A percentile compares a stretch with the other conserved stretches of the same genome.
These are phyloP conservation scores for Trypanosoma mega DNA, from an alignment of 208 protist species.

Conservation along the genomic window DNA sequence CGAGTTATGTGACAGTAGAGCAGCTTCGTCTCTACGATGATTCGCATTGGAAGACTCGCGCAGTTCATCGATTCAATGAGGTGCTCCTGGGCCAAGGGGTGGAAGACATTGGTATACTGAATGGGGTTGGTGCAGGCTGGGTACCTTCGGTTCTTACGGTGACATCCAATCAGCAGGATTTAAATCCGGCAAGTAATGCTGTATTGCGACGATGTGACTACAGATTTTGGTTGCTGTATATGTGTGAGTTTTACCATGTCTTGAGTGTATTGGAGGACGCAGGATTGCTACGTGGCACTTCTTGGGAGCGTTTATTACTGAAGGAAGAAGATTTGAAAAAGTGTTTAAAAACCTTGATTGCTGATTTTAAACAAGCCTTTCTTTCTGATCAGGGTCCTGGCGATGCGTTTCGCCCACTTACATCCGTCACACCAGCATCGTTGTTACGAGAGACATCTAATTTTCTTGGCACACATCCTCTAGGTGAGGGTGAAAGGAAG, in stretches of 20 bases:
- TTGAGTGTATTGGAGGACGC: slow-evolving; percentile 42
- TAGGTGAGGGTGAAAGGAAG: background rate
- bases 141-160: background rate
- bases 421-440: background rate
- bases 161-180: background rate
- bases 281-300: slow-evolving; percentile 23
- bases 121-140: background rate
- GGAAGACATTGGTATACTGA: slow-evolving; percentile 8
- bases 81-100: slow-evolving; percentile 1
- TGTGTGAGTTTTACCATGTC: slow-evolving; percentile 60
- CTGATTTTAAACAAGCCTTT: slow-evolving; percentile 10
- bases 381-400: slow-evolving; percentile 13
- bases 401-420: slow-evolving; percentile 6
- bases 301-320: slow-evolving; percentile 4
- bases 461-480: slow-evolving; percentile 1
- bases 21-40: slow-evolving; percentile 6
- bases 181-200: background rate
- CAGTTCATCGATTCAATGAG: slow-evolving; percentile 19
- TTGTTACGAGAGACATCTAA: background rate
- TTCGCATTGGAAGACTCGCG: slow-evolving; percentile 10
- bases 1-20: slow-evolving; percentile 3
- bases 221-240: slow-evolving; percentile 50
- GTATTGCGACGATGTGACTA: slow-evolving; percentile 37
- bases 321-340: slow-evolving; percentile 5
- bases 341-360: slow-evolving; percentile 5